These are phyloP conservation scores for Penicillium sp. DNA, from an alignment of 2,329 filamentous ascomycete genomes.

Conservation along the genomic window DNA sequence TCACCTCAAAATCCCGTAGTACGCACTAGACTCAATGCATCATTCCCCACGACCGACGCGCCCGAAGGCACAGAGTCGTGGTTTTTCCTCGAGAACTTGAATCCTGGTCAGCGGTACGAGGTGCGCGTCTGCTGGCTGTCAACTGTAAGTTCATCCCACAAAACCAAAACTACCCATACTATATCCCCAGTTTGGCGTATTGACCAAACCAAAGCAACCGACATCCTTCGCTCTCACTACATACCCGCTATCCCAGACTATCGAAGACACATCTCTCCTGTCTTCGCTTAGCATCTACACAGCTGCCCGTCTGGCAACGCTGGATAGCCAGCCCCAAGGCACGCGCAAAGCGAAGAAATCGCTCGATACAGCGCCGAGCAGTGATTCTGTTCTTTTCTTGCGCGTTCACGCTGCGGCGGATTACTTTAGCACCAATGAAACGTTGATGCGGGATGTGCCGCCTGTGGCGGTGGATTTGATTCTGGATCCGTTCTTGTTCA, in stretches of 20 bases:
- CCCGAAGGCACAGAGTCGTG: constrained; percentile 69
- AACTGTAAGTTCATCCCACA: constrained; percentile 62
- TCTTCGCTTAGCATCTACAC: constrained; percentile 67
- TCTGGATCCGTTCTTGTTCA: constrained; percentile 81
- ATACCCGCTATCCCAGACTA: constrained; percentile 62
- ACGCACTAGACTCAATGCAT: constrained; percentile 65
- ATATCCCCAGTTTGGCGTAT: background rate
- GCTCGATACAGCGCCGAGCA: constrained; percentile 22
- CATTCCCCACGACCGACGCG: constrained; percentile 62
- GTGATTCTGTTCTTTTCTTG: constrained; percentile 66
- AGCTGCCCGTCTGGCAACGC: constrained; percentile 48
- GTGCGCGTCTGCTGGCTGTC: constrained; percentile 91
- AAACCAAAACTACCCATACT: background rate
- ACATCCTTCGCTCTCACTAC: constrained; percentile 74
- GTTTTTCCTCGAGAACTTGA: constrained; percentile 73
- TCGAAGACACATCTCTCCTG: constrained; percentile 64
- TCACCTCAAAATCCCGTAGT: constrained; percentile 59
- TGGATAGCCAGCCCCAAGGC: constrained; percentile 17
- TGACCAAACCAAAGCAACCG: constrained; percentile 63
- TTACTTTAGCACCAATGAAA: constrained; percentile 75
- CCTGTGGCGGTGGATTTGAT: constrained; percentile 78
- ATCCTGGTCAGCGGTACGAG: constrained; percentile 79
- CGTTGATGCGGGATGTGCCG: constrained; percentile 73
- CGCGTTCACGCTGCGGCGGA: constrained; percentile 76
- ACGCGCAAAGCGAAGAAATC: background rate